Conservation (phyloP, 352 stramenopile genomes). For the Phytophthora fragariaefolia region DNA sequence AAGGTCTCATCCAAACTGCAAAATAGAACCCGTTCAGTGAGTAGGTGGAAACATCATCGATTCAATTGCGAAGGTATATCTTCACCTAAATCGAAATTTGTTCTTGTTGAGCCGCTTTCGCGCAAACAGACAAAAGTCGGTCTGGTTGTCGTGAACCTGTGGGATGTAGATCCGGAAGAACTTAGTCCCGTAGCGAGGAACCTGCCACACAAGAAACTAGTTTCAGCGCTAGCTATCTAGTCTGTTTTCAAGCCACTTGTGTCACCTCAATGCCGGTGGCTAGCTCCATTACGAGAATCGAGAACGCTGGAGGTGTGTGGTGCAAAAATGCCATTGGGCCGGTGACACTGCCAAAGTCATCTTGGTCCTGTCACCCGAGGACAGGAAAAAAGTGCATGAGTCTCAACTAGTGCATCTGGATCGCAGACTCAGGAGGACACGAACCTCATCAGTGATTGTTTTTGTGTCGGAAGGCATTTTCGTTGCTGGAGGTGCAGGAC, state of each 20-base stretch:
- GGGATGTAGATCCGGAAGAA: constrained; percentile 82
- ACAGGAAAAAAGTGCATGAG: not conserved
- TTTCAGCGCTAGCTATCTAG: not conserved
- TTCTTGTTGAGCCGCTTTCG: constrained; percentile 74
- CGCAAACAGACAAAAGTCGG: constrained; percentile 80
- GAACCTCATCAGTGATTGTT: constrained; percentile 32
- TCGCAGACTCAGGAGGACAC: too few relatives aligned
- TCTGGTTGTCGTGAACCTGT: constrained; percentile 73
- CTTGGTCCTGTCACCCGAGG: constrained; percentile 34
- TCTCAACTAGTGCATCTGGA: not conserved
- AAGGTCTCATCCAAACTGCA: constrained; percentile 60
- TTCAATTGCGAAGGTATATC: not conserved
- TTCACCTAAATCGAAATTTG: constrained; percentile 82
- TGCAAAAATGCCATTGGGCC: constrained; percentile 73
- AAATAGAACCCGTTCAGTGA: not conserved
- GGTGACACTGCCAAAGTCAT: constrained; percentile 43
- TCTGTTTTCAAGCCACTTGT: not conserved
- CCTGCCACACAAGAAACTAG: constrained; percentile 2
- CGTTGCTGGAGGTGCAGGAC: constrained; percentile 15
- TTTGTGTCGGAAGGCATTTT: constrained; percentile 34
- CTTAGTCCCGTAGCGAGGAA: constrained; percentile 68
- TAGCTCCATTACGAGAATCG: constrained; percentile 81
- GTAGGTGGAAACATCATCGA: not conserved
- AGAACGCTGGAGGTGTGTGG: constrained; percentile 50
- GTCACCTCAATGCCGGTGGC: constrained; percentile 47